Evolutionary conservation across 169 alveolate genomes (phyloP).

Genomic region (Plasmodium falciparum): DNA sequence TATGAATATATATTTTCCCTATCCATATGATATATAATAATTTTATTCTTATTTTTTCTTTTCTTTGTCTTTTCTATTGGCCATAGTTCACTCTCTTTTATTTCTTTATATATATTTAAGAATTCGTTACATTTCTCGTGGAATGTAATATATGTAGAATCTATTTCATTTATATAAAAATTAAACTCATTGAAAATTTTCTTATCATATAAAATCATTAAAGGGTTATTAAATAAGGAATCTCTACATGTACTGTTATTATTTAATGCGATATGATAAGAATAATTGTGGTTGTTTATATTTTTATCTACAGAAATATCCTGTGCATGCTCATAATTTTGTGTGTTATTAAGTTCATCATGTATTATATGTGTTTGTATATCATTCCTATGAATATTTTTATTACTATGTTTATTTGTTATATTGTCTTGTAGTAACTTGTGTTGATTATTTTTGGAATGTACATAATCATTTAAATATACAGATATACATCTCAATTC

Average conservation of each 20-base stretch:
- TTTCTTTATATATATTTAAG: not conserved
- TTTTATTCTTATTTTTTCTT: not conserved
- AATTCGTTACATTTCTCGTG: not conserved
- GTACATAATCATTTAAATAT: not conserved
- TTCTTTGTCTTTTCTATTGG: no score
- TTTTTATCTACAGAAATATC: no score
- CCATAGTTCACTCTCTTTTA: no score
- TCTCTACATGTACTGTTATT: no score
- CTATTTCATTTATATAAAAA: conserved; percentile 22
- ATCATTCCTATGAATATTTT: no score
- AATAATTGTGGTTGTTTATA: no score
- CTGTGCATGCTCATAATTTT: not conserved
- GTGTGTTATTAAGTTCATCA: not conserved
- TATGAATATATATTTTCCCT: not conserved
- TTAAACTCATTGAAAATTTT: conserved; percentile 40
- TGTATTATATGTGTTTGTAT: not conserved
- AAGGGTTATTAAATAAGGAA: no score
- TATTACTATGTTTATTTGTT: no score
- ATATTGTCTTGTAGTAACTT: no score
- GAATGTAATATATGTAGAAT: not conserved
- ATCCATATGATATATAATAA: conserved; percentile 9
- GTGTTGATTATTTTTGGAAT: no score
- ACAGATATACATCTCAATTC: conserved; percentile 17
- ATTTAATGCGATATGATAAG: no score
- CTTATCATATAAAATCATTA: not conserved